These are phyloP conservation scores for Spinellus fusiger DNA, from an alignment of 192 early-diverging fungal species.

Conservation along the genomic window DNA sequence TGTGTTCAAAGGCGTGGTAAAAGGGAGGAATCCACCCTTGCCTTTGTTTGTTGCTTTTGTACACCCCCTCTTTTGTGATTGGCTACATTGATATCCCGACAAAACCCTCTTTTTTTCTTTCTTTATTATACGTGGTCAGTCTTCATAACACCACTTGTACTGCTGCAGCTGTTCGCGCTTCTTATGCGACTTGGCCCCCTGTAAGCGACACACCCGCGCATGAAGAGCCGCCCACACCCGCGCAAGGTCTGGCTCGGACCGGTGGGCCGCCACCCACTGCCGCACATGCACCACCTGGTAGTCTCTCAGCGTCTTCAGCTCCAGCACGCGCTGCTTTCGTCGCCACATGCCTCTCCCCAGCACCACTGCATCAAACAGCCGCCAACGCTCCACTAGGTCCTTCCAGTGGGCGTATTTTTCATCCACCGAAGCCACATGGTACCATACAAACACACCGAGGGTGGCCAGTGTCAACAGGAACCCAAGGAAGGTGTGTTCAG, in stretches of 20 bases:
- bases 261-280: slow-evolving; percentile 9
- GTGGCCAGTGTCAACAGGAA: slow-evolving; percentile 22
- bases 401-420: slow-evolving; percentile 32
- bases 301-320: slow-evolving; percentile 22
- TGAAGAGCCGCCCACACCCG: slow-evolving; percentile 18
- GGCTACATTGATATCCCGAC: too few relatives aligned
- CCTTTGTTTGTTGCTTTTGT: too few relatives aligned
- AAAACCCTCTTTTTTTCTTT: too few relatives aligned
- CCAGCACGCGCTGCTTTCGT: slow-evolving; percentile 22
- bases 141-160: slow-evolving; percentile 32
- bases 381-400: slow-evolving; percentile 31
- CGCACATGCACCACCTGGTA: slow-evolving; percentile 9
- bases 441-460: slow-evolving; percentile 35
- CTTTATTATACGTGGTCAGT: not conserved
- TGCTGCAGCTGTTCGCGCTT: slow-evolving; percentile 9
- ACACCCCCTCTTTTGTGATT: not conserved
- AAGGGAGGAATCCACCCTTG: slow-evolving; percentile 4
- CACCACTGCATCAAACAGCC: slow-evolving; percentile 35
- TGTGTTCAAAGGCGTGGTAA: slow-evolving; percentile 15
- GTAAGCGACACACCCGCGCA: slow-evolving; percentile 13
- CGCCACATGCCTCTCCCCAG: slow-evolving; percentile 35
- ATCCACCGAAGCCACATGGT: slow-evolving; percentile 35
- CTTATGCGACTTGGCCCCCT: not conserved
- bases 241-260: slow-evolving; percentile 11
- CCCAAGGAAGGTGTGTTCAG: slow-evolving; percentile 30